These are phyloP conservation scores for Gigaspora rosea DNA, from an alignment of 192 early-diverging fungal genomes.

Conservation along the genomic window DNA sequence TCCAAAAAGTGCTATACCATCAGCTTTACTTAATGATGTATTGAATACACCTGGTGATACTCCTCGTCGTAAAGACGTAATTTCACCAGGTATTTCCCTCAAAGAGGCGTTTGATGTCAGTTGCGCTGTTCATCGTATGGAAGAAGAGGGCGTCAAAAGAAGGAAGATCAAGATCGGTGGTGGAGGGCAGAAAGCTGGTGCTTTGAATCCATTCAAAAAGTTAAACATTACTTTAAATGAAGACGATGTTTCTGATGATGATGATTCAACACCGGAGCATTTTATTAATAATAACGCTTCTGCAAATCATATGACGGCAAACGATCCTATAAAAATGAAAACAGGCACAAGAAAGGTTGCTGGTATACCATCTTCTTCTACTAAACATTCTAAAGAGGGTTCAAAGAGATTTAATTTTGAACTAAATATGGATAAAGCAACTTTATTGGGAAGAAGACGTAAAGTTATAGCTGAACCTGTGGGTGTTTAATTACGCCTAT, in stretches of 20 bases:
- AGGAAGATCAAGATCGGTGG: conserved; percentile 21
- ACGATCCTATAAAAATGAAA: conserved; percentile 23
- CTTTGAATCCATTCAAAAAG: conserved; percentile 17
- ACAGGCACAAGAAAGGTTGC: background rate
- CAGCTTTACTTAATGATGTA: background rate
- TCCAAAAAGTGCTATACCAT: background rate
- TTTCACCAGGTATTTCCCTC: conserved; percentile 58
- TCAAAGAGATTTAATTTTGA: conserved; percentile 33
- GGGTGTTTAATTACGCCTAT: background rate
- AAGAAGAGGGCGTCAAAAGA: conserved; percentile 53
- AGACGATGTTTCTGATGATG: conserved; percentile 21
- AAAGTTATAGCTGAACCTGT: conserved; percentile 26
- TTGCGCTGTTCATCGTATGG: conserved; percentile 77
- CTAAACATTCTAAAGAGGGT: background rate
- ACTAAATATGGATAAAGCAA: conserved; percentile 43
- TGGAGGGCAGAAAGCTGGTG: background rate
- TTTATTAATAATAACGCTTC: too few relatives aligned
- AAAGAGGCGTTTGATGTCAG: conserved; percentile 78
- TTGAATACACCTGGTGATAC: conserved; percentile 34
- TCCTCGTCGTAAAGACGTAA: conserved; percentile 54
- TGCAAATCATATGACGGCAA: background rate
- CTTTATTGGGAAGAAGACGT: conserved; percentile 40
- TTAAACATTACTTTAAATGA: conserved; percentile 26
- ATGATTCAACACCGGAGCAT: background rate
- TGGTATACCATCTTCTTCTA: background rate